Percentiles rank a stretch among this genome's conserved stretches.
These are phyloP conservation scores for Mortierella sp. DNA, from an alignment of 371 early-diverging fungal species.

Conservation along the genomic window DNA sequence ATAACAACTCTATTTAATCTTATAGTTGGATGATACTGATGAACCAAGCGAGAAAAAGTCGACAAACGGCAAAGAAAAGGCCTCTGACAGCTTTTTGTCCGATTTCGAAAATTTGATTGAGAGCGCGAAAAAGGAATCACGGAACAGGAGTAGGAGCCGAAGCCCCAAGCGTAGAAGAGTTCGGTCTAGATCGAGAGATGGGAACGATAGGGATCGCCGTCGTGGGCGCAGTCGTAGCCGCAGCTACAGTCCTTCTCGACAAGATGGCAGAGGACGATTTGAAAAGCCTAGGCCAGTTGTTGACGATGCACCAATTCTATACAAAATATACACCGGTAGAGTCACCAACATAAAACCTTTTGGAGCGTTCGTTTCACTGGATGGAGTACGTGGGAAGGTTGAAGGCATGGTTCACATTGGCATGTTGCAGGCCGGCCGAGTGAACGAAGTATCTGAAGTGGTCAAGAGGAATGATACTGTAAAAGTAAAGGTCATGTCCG, in stretches of 20 bases:
- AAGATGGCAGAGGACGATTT: constrained; percentile 34
- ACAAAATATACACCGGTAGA: constrained; percentile 91
- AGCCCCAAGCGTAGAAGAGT: constrained; percentile 48
- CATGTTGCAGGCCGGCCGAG: constrained; percentile 75
- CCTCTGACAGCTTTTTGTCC: constrained; percentile 66
- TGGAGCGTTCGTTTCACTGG: constrained; percentile 91
- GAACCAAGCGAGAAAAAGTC: background rate
- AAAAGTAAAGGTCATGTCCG: constrained; percentile 94
- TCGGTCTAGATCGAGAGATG: constrained; percentile 41
- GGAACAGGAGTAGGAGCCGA: constrained; percentile 49
- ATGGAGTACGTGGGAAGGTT: constrained; percentile 78
- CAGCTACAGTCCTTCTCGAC: constrained; percentile 55
- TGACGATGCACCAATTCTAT: constrained; percentile 85
- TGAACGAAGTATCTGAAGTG: constrained; percentile 85
- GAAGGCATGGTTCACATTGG: constrained; percentile 94
- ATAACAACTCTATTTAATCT: background rate
- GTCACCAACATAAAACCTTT: constrained; percentile 88
- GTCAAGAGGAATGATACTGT: constrained; percentile 83
- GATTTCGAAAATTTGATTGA: constrained; percentile 68
- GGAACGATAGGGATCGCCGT: constrained; percentile 35
- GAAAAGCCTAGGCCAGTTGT: constrained; percentile 43
- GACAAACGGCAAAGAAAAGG: constrained; percentile 52
- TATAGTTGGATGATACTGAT: constrained; percentile 21
- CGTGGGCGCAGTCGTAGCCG: constrained; percentile 57
- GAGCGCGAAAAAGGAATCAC: constrained; percentile 31